Percentiles rank a stretch among this genome's conserved stretches.
Conservation (phyloP, 1,284 basidiomycete species). For the Gomphus sp. region DNA sequence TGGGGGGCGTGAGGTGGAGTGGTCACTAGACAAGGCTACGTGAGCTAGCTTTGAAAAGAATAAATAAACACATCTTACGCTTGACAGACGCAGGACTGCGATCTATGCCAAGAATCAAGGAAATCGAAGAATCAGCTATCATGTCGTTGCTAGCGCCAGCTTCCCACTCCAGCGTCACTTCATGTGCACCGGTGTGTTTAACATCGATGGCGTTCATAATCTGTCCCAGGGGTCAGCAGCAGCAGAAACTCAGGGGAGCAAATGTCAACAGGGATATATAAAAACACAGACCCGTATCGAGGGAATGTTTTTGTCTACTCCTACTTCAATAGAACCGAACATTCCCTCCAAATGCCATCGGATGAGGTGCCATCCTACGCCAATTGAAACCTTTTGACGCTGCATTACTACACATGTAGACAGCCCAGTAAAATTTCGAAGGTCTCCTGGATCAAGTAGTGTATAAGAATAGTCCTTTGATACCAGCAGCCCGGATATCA, state of each 20-base stretch:
- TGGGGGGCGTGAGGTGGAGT: slow-evolving; percentile 35
- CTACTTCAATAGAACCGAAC: slow-evolving; percentile 89
- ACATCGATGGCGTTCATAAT: slow-evolving; percentile 91
- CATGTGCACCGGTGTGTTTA: slow-evolving; percentile 71
- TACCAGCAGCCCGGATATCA: slow-evolving; percentile 80
- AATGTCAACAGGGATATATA: background rate
- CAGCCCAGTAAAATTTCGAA: slow-evolving; percentile 93
- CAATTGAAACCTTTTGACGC: slow-evolving; percentile 74
- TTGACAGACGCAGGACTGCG: slow-evolving; percentile 94
- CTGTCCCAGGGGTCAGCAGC: slow-evolving; percentile 28
- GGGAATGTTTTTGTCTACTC: slow-evolving; percentile 64
- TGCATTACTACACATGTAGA: slow-evolving; percentile 90
- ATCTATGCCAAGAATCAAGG: slow-evolving; percentile 89
- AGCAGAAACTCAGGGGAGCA: background rate
- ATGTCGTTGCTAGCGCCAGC: slow-evolving; percentile 95
- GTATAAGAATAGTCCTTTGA: slow-evolving; percentile 99
- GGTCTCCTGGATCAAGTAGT: slow-evolving; percentile 86
- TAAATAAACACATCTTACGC: slow-evolving; percentile 39
- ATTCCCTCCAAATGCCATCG: slow-evolving; percentile 97
- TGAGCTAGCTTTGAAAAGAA: background rate
- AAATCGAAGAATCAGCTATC: slow-evolving; percentile 96
- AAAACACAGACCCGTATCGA: slow-evolving; percentile 61
- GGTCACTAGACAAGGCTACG: slow-evolving; percentile 43
- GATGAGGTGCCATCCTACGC: slow-evolving; percentile 87
- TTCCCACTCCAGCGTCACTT: slow-evolving; percentile 88